phyloP scores from a whole-genome alignment of 345 rosid species.

The Boechera retrofracta region DNA sequence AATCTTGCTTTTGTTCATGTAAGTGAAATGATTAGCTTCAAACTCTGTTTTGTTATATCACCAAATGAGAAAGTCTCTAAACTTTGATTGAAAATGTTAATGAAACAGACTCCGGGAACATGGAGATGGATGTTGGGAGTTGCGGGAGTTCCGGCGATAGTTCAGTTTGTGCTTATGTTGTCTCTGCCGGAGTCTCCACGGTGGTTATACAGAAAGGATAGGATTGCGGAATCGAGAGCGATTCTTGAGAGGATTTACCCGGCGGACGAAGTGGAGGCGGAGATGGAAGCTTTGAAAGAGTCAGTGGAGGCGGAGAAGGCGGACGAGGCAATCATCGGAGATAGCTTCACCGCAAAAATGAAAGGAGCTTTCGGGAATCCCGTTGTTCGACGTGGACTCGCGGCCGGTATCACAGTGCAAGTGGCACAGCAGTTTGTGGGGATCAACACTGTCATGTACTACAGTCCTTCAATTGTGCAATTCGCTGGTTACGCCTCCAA shows the following conservation, averaged over 20 bases:
- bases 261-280: conserved; percentile 63
- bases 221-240: conserved; percentile 60
- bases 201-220: conserved; percentile 70
- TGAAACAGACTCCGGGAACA: conserved; percentile 61
- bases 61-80: background rate
- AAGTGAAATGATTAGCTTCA: conserved; percentile 19
- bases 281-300: conserved; percentile 52
- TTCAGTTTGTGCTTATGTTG: conserved; percentile 73
- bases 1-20: conserved; percentile 82
- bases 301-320: conserved; percentile 71
- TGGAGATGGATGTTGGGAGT: conserved; percentile 99
- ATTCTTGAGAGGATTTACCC: conserved; percentile 72
- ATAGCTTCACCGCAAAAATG: conserved; percentile 52
- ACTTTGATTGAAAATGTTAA: conserved; percentile 10
- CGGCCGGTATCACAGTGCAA: conserved; percentile 83
- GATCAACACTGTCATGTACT: conserved; percentile 91
- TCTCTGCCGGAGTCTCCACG: conserved; percentile 88
- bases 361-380: conserved; percentile 64
- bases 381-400: conserved; percentile 70
- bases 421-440: conserved; percentile 93
- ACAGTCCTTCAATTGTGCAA: conserved; percentile 85
- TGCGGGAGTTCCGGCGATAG: conserved; percentile 62
- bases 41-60: background rate
- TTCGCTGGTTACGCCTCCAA: conserved; percentile 90
- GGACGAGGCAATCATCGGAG: conserved; percentile 55